These are phyloP conservation scores for Pyrenula massariospora DNA, from an alignment of 495 filamentous ascomycete species.

Conservation along the genomic window DNA sequence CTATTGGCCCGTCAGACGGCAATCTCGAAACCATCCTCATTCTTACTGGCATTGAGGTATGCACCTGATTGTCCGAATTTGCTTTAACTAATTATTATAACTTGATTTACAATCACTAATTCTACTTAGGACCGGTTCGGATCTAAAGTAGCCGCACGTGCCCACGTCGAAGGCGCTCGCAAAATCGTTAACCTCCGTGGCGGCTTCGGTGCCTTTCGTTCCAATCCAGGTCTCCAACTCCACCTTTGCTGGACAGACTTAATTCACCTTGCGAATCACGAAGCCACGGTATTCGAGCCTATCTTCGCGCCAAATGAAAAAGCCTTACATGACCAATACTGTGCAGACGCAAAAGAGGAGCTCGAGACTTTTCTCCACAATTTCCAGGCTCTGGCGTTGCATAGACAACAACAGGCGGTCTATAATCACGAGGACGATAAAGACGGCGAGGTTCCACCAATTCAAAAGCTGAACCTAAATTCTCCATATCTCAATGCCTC, in stretches of 20 bases:
- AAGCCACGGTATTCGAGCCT: background rate
- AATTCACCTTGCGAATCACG: background rate
- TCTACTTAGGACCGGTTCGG: background rate
- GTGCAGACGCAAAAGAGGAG: background rate
- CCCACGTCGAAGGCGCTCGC: background rate
- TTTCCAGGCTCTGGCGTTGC: background rate
- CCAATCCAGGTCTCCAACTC: background rate
- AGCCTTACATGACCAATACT: background rate
- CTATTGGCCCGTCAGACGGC: background rate
- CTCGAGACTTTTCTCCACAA: background rate
- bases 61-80: background rate
- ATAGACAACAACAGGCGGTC: background rate
- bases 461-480: no score
- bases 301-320: background rate
- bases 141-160: no score
- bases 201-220: background rate
- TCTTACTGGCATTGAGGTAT: background rate
- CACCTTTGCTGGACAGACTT: background rate
- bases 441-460: background rate
- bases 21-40: background rate
- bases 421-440: background rate
- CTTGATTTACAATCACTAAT: no score
- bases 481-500: background rate
- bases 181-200: background rate
- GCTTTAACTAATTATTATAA: no score